Percentiles rank a stretch among this genome's conserved stretches.
phyloP scores from a whole-genome alignment of 1,284 basidiomycete species.

The Heterobasidion parviporum region DNA sequence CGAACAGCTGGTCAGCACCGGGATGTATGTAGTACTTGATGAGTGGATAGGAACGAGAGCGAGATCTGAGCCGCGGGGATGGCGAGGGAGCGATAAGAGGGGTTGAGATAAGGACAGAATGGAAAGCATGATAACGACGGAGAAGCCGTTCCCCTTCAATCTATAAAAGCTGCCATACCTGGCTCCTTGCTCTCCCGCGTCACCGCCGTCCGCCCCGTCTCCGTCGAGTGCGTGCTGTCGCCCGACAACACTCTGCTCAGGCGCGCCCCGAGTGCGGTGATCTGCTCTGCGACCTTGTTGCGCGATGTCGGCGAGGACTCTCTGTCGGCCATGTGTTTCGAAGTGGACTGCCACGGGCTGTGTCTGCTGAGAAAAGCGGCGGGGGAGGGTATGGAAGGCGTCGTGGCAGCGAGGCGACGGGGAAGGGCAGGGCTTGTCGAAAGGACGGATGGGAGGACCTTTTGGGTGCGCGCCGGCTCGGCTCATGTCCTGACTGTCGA shows the following conservation, averaged over 20 bases:
- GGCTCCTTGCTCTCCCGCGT: neutral
- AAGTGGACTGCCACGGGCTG: neutral
- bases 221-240: neutral
- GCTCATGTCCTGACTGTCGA: neutral
- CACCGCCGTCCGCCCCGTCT: neutral
- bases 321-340: neutral
- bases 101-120: neutral
- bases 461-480: neutral
- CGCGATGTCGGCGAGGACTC: neutral
- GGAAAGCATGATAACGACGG: neutral
- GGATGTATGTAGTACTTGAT: no score
- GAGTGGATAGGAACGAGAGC: no score
- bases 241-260: neutral
- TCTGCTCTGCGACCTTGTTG: neutral
- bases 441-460: neutral
- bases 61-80: neutral
- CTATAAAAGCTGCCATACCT: slow-evolving; percentile 1
- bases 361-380: neutral
- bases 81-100: neutral
- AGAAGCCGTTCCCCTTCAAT: neutral
- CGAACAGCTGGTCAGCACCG: neutral
- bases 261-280: neutral
- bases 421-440: neutral
- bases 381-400: neutral
- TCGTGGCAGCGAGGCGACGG: neutral